phyloP scores from a whole-genome alignment of 2,329 filamentous ascomycete genomes.

The Epichloe elymi region DNA sequence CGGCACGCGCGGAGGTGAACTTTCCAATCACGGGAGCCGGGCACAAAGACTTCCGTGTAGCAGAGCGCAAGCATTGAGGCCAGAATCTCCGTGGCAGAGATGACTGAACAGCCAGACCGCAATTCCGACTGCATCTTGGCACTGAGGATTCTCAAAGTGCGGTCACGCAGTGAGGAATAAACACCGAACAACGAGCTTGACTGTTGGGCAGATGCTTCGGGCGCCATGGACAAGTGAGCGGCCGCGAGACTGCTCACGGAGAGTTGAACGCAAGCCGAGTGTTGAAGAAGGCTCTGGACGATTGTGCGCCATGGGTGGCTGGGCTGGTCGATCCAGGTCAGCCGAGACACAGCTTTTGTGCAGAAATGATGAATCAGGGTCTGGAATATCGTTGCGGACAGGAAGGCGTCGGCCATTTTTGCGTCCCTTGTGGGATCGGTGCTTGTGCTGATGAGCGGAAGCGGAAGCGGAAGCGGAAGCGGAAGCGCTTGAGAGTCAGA shows the following conservation, averaged over 20 bases:
- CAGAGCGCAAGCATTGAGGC: conserved; percentile 7
- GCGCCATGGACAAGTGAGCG: conserved; percentile 5
- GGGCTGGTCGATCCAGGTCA: conserved; percentile 12
- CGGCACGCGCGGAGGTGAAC: conserved; percentile 6
- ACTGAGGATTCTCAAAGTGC: conserved; percentile 1
- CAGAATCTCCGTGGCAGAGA: neutral
- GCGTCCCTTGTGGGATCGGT: neutral
- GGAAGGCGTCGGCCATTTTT: neutral
- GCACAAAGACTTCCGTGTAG: conserved; percentile 6
- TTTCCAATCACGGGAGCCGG: conserved; percentile 5
- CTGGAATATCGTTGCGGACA: conserved; percentile 5
- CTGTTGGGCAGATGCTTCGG: neutral
- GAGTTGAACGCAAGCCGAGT: conserved; percentile 9
- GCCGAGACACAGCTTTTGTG: conserved; percentile 8
- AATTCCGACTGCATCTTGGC: conserved; percentile 2
- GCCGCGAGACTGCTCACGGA: conserved; percentile 6
- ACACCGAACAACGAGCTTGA: neutral
- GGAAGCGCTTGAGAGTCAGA: neutral
- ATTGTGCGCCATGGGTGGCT: conserved; percentile 9
- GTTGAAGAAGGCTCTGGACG: conserved; percentile 5
- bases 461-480: neutral
- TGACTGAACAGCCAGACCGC: neutral
- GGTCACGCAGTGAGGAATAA: conserved; percentile 3
- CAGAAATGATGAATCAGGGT: conserved; percentile 10
- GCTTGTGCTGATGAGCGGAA: neutral